Base-by-base conservation (phyloP, 2,329 filamentous ascomycete species). In the Neoascochyta sp. region DNA sequence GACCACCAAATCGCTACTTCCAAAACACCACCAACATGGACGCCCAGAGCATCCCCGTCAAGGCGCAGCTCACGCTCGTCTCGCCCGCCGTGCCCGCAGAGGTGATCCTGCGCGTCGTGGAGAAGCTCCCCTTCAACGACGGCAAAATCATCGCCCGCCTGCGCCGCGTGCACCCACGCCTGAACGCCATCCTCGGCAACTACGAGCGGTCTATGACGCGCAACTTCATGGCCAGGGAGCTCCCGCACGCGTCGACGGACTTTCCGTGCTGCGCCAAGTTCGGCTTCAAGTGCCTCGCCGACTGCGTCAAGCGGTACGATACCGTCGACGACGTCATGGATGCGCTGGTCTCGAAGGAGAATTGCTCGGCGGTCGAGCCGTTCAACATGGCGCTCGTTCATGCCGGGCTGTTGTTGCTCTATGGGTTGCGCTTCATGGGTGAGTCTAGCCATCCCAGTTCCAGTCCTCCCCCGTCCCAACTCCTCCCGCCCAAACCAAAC, bases 291-390 rank as follows among this genome's bases (percentile, higher is more conserved):
- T 62, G 55, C 52, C 39, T 62, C 7, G 32, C 39, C 2, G 16
- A 43, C 7, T 62, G 56, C 16, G 50, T 57, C 3, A 33, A 34
- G n/a, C 43, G 34, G 10, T 62, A 60, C 32, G 47, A 62, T 22
- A 26, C 46, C 1, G 31, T 57, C 7, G 57, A 62, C 32, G 50
- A 53, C 19, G 30, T 60, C 10, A 60, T 62, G 55, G 48, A 45
- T 2, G 43, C 44, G 13, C 33, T 62, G 0, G 43, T 43, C 10
- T 54, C 45, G 3, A 29, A 47, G 5, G 29, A 43, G n/a, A 62
- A 58, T 22, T 52, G 44, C 24, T 51, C 42, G 11, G 41, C 42
- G 1, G 43, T 60, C 1, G 28, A 45, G 13, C 39, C 26, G 3
- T 49, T 57, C 16, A 61, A 60, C 14, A 32, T 50, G 16, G 36